Base-by-base conservation (phyloP, 345 rosid genomes). In the Rhizophora apiculata region DNA sequence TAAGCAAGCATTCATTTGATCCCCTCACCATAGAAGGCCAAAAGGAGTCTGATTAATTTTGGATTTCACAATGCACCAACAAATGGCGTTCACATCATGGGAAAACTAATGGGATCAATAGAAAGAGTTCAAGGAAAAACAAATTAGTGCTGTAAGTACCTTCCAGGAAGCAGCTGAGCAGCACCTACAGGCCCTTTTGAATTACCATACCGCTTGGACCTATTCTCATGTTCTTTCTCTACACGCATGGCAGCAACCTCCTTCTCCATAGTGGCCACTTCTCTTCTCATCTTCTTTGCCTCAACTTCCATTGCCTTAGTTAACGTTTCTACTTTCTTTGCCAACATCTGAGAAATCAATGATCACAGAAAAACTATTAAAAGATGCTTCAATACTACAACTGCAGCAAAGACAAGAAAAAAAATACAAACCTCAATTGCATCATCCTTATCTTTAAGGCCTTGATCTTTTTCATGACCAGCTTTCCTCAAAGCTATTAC, bases 231-330 rank as follows among this genome's bases (percentile, higher is more conserved):
- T 31, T 88, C 94, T 80, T 88, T 95, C 39, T 90, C 98, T 55
- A 92, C 93, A 30, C 99, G 96, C 88, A 95, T 95, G 60, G 96
- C 96, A 63, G 98, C 87, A 67, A 95, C 98, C 85, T 95, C 99
- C 85, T 95, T 95, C 71, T 88, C 99, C 99, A 95, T 95, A 6
- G 85, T 88, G 66, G 97, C 94, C 69, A 95, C 99, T 83, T 95
- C 99, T 78, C 97, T 88, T 79, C 97, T 83, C 97, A 95, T 95
- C 85, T 92, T 95, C 85, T 95, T 95, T 46, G 97, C 93, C 81
- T 95, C 97, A 68, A 95, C 93, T 79, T 90, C 99, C 99, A 95
- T 95, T 68, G 99, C 97, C 80, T 92, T 95, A 52, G 96, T 89
- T 83, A 95, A 84, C 55, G 97, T 95, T 64, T 95, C 99, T 70